Evolutionary conservation across 139 green algal species (phyloP).

Genomic region (Micractinium conductrix): DNA sequence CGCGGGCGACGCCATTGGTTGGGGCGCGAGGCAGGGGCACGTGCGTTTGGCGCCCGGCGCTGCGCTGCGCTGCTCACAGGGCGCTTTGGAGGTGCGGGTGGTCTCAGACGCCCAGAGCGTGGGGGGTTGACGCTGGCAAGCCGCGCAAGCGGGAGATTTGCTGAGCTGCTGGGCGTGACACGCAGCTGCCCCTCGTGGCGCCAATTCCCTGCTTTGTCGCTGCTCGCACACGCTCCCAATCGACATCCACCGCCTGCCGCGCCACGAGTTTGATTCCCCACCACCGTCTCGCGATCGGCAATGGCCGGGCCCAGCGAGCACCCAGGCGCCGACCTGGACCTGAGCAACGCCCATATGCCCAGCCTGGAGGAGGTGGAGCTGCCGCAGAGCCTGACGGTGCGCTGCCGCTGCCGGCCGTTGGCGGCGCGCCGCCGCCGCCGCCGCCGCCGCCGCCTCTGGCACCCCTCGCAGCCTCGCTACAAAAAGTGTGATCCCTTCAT

Average conservation of each 20-base stretch:
- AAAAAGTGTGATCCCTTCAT: neutral
- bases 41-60: neutral
- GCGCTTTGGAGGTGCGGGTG: no score
- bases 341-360: conserved; percentile 80
- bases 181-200: no score
- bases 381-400: conserved; percentile 51
- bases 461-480: neutral
- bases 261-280: no score
- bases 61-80: neutral
- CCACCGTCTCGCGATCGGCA: no score
- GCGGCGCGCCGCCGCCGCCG: neutral
- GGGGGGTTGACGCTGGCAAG: no score
- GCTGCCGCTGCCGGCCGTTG: neutral
- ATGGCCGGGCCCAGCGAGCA: no score
- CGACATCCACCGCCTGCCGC: no score
- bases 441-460: neutral
- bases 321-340: conserved; percentile 72
- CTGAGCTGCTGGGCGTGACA: no score
- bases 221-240: no score
- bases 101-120: no score
- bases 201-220: no score
- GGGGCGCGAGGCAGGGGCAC: neutral
- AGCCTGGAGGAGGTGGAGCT: conserved; percentile 63
- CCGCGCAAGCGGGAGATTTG: no score
- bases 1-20: neutral